A percentile compares a stretch with the other conserved stretches of the same genome.
Conservation (phyloP, 176 grass and related monocot species). For the Rhynchospora tenuis region DNA sequence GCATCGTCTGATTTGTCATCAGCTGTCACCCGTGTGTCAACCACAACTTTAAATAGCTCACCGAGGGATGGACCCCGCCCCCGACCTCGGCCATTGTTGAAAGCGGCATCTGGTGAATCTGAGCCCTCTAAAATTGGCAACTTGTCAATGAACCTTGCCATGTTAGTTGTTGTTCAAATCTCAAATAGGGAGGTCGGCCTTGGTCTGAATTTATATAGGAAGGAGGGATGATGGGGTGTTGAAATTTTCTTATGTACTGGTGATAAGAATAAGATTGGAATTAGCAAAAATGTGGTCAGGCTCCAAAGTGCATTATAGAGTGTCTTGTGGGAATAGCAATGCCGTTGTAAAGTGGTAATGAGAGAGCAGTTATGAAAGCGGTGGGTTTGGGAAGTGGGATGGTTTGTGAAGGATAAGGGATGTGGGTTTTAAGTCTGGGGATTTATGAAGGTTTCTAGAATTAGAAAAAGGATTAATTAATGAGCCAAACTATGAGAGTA, state of each 20-base stretch:
- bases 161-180: not conserved
- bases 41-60: constrained; percentile 69
- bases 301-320: not conserved
- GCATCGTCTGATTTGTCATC: constrained; percentile 18
- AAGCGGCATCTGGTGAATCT: not conserved
- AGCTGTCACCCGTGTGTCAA: constrained; percentile 36
- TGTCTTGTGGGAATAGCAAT: constrained; percentile 2
- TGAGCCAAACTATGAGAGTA: not conserved
- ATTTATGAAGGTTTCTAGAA: constrained; percentile 33
- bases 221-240: not conserved
- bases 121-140: constrained; percentile 31
- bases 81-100: not conserved
- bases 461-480: not conserved
- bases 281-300: not conserved
- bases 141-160: constrained; percentile 43
- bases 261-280: not conserved
- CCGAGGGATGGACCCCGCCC: constrained; percentile 37
- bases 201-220: constrained; percentile 14
- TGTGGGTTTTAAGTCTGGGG: constrained; percentile 7
- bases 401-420: constrained; percentile 24
- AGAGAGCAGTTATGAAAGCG: constrained; percentile 21
- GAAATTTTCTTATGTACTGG: not conserved
- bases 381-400: constrained; percentile 32
- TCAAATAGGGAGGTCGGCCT: not conserved
- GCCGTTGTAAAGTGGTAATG: constrained; percentile 4